Evolutionary conservation across 2,329 filamentous ascomycete species (phyloP).

Genomic region (Trichophyton rubrum): DNA sequence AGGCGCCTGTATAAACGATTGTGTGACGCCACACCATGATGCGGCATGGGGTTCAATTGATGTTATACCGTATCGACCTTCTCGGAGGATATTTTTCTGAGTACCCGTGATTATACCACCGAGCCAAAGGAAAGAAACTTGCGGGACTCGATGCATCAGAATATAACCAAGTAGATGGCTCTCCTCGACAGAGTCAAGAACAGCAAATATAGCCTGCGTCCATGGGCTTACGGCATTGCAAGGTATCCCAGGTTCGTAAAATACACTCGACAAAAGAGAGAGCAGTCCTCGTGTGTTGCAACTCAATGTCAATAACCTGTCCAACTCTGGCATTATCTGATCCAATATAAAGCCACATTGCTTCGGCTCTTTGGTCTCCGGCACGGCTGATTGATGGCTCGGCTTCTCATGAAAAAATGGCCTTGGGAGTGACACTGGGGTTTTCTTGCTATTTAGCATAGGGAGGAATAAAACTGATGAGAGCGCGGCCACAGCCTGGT

Average conservation of each 20-base stretch:
- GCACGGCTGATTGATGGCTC: not conserved
- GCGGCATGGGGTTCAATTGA: conserved; percentile 20
- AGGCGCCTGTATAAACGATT: conserved; percentile 19
- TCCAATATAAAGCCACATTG: not conserved
- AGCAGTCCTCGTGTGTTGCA: conserved; percentile 17
- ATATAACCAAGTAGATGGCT: conserved; percentile 17
- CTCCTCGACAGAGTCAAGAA: conserved; percentile 15
- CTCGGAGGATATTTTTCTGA: conserved; percentile 13
- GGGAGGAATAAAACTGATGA: conserved; percentile 18
- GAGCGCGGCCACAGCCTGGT: conserved; percentile 17
- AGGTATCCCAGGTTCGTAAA: conserved; percentile 19
- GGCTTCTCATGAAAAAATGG: not conserved
- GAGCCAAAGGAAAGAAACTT: conserved; percentile 20
- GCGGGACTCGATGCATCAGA: conserved; percentile 18
- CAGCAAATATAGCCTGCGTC: conserved; percentile 19
- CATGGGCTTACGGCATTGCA: conserved; percentile 22
- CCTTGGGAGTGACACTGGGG: not conserved
- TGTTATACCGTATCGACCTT: conserved; percentile 17
- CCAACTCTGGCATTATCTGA: conserved; percentile 6
- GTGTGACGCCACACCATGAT: conserved; percentile 20
- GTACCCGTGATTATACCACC: conserved; percentile 17
- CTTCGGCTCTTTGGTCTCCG: not conserved
- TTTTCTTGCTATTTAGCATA: not conserved
- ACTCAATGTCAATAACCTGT: conserved; percentile 19
- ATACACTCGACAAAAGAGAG: conserved; percentile 18